Conservation (phyloP, 805 yeast species). For the Myxozyma melibiosi region DNA sequence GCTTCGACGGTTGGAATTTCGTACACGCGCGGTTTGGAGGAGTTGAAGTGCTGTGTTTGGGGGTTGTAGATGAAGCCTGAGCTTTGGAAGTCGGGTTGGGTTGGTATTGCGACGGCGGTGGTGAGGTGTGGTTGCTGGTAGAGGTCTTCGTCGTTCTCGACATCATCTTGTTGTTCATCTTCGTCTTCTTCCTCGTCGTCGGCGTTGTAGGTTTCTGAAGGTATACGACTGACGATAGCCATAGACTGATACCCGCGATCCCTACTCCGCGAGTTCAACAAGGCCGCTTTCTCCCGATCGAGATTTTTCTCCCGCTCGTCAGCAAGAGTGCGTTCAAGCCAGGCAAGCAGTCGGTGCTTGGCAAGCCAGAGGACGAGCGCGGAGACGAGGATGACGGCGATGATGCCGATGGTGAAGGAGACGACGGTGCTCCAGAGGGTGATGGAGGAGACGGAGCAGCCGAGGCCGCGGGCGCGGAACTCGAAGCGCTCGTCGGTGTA, state of each 20-base stretch:
- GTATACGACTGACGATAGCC: conserved; percentile 4
- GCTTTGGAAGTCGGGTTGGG: neutral
- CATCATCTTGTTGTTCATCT: conserved; percentile 1
- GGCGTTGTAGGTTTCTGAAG: conserved; percentile 4
- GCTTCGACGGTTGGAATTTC: conserved; percentile 10
- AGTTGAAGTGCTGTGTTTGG: conserved; percentile 1
- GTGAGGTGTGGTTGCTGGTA: no score
- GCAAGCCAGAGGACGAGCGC: conserved; percentile 13
- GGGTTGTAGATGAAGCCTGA: conserved; percentile 15
- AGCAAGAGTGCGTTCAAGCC: conserved; percentile 3
- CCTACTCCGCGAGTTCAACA: neutral
- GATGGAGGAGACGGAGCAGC: conserved; percentile 22
- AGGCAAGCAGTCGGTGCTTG: conserved; percentile 7
- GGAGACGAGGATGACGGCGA: neutral
- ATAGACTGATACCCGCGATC: conserved; percentile 5
- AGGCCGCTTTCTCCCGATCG: conserved; percentile 1
- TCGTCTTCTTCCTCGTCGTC: conserved; percentile 10
- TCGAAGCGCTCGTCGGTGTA: conserved; percentile 19
- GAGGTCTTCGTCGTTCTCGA: conserved; percentile 2
- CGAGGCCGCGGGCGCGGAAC: conserved; percentile 24
- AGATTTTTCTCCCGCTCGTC: conserved; percentile 7
- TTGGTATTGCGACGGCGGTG: no score
- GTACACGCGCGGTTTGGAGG: conserved; percentile 2
- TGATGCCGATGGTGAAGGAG: conserved; percentile 13
- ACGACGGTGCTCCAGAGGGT: conserved; percentile 26